These are phyloP conservation scores for Isabelozyma gotoi DNA, from an alignment of 805 yeast species.

Conservation along the genomic window DNA sequence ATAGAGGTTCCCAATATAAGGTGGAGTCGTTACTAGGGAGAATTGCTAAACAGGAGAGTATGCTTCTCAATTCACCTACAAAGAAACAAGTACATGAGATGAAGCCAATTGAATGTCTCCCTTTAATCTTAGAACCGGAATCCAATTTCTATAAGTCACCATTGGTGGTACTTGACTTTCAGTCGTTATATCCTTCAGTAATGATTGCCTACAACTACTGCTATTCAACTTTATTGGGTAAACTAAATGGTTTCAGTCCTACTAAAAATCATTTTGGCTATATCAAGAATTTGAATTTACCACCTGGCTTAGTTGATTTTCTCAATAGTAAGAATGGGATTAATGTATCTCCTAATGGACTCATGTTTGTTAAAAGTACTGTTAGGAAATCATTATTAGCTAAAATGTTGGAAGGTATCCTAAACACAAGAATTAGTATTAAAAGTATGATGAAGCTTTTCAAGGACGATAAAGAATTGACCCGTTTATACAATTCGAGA, in stretches of 20 bases:
- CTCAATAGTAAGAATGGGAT: constrained; percentile 50
- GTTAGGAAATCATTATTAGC: constrained; percentile 74
- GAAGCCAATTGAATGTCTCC: constrained; percentile 82
- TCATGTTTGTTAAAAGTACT: constrained; percentile 65
- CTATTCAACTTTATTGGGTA: constrained; percentile 70
- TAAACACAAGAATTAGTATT: constrained; percentile 76
- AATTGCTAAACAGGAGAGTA: constrained; percentile 74
- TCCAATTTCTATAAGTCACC: constrained; percentile 87
- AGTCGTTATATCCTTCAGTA: constrained; percentile 89
- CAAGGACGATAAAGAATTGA: constrained; percentile 43
- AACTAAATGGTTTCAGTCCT: constrained; percentile 52
- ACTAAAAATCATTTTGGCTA: constrained; percentile 55
- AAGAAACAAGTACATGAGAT: constrained; percentile 79
- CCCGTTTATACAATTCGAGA: constrained; percentile 63
- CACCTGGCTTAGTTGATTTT: constrained; percentile 55
- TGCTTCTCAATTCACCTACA: constrained; percentile 73
- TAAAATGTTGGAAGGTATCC: constrained; percentile 78
- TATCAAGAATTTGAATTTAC: constrained; percentile 42
- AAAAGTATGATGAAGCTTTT: constrained; percentile 69
- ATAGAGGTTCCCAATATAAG: constrained; percentile 91
- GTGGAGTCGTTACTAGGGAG: constrained; percentile 84
- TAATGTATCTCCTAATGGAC: constrained; percentile 82
- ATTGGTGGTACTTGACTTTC: constrained; percentile 85
- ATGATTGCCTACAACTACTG: constrained; percentile 91
- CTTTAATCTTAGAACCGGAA: constrained; percentile 90